Percentiles rank a stretch among this genome's conserved stretches.
phyloP scores from a whole-genome alignment of 345 rosid genomes.

The Raphanus raphanistrum region DNA sequence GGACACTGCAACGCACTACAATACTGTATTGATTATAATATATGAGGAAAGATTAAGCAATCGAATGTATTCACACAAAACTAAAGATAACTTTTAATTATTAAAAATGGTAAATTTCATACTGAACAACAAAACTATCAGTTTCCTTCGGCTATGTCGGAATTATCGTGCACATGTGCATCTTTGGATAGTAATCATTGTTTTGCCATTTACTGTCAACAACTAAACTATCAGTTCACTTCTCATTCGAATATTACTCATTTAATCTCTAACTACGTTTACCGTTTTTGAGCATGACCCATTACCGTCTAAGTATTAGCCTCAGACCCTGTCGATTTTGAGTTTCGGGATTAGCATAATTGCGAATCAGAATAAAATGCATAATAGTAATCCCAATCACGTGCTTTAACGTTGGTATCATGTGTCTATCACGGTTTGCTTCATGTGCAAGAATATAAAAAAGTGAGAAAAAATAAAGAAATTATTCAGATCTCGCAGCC shows the following conservation, averaged over 20 bases:
- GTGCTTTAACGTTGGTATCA: slow-evolving; percentile 33
- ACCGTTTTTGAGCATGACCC: background rate
- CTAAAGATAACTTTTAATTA: background rate
- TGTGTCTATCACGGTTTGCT: slow-evolving; percentile 28
- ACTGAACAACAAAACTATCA: background rate
- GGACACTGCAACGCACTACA: slow-evolving; percentile 26
- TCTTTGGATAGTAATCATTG: background rate
- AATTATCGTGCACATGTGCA: slow-evolving; percentile 10
- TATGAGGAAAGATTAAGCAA: slow-evolving; percentile 5
- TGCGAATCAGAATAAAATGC: background rate
- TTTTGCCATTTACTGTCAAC: background rate
- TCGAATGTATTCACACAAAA: slow-evolving; percentile 3
- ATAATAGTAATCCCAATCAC: slow-evolving; percentile 11
- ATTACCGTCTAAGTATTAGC: background rate
- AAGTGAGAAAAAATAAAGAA: background rate
- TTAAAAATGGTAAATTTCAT: background rate
- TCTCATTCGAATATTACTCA: background rate
- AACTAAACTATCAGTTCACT: background rate
- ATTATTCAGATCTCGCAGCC: slow-evolving; percentile 39
- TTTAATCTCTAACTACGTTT: background rate
- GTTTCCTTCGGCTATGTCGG: background rate
- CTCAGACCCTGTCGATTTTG: background rate
- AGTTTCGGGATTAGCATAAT: slow-evolving; percentile 10
- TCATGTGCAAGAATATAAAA: slow-evolving; percentile 28
- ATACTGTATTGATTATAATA: background rate